Evolutionary conservation across 208 protist species (phyloP).

Genomic region (Trypanosoma platydactyli): DNA sequence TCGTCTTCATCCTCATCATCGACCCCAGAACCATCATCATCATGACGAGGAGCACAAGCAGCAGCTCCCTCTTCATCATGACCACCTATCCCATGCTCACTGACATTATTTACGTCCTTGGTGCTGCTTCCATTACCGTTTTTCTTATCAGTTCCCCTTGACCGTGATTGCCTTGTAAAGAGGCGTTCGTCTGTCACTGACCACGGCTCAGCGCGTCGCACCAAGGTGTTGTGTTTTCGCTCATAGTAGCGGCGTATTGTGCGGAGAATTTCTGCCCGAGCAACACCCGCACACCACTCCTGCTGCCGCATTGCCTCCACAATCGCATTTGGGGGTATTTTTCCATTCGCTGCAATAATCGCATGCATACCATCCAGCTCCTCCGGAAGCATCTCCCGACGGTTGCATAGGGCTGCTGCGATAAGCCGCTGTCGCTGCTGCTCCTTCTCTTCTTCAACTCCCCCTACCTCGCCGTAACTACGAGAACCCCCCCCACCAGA

Average conservation of each 20-base stretch:
- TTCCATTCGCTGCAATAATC: conserved; percentile 52
- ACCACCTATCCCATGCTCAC: not conserved
- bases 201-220: conserved; percentile 64
- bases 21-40: conserved; percentile 3
- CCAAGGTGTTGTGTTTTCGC: conserved; percentile 48
- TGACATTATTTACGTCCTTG: not conserved
- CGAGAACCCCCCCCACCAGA: not conserved
- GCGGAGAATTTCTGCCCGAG: conserved; percentile 58
- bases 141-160: not conserved
- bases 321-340: conserved; percentile 49
- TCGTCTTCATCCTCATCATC: conserved; percentile 10
- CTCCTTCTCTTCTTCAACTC: conserved; percentile 1
- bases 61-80: not conserved
- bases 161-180: conserved; percentile 31
- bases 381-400: conserved; percentile 64
- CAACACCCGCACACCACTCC: conserved; percentile 65
- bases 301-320: conserved; percentile 50
- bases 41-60: not conserved
- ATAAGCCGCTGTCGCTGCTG: conserved; percentile 26
- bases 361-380: conserved; percentile 69
- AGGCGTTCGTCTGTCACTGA: conserved; percentile 68
- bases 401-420: conserved; percentile 60
- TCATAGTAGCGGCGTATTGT: conserved; percentile 83
- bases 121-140: not conserved
- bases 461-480: not conserved